A percentile compares a stretch with the other conserved stretches of the same genome.
These are phyloP conservation scores for Suillus alpinus DNA, from an alignment of 768 basidiomycete genomes.

Conservation along the genomic window DNA sequence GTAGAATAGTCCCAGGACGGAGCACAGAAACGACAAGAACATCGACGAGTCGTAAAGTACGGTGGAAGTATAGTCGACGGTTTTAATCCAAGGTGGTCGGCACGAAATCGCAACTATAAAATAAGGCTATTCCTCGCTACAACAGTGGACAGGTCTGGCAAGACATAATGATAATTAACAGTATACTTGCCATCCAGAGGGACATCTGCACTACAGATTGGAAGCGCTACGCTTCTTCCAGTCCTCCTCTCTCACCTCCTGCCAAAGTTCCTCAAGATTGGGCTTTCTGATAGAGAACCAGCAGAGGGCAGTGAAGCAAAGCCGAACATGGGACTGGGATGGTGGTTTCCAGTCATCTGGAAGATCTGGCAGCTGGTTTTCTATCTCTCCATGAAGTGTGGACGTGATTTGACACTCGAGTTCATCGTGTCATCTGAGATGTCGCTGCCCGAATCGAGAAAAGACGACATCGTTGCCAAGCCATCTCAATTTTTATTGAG, in stretches of 20 bases:
- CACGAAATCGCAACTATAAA: not conserved
- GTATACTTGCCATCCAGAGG: not conserved
- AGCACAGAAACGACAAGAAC: not conserved
- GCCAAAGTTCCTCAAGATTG: not conserved
- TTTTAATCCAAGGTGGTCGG: not conserved
- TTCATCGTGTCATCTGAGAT: not conserved
- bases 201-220: not conserved
- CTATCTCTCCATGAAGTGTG: not conserved
- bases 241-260: not conserved
- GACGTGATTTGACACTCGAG: not conserved
- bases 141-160: not conserved
- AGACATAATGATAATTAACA: not conserved
- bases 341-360: not conserved
- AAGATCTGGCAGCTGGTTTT: not conserved
- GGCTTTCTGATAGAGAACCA: not conserved
- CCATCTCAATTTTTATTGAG: not conserved
- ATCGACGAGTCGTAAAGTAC: not conserved
- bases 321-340: not conserved
- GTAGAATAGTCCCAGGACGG: not conserved
- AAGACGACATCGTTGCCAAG: not conserved
- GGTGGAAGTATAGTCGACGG: not conserved
- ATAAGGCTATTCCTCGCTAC: not conserved
- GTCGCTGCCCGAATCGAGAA: not conserved
- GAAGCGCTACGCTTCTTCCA: not conserved
- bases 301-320: not conserved